Base-by-base conservation (phyloP, 176 grass and related monocot genomes). In the Oryza nivara region DNA sequence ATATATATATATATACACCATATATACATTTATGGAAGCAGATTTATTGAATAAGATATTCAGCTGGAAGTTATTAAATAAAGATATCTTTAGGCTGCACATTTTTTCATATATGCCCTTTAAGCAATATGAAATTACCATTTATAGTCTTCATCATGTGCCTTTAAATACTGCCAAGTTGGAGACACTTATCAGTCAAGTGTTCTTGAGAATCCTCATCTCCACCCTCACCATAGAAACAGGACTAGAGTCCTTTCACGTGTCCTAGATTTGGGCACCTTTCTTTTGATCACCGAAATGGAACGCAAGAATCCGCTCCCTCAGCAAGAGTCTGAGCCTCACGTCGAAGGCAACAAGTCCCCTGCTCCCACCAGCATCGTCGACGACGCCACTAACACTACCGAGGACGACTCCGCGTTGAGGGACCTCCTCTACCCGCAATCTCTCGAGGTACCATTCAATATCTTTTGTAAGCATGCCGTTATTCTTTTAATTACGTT, bases 61-160 rank as follows among this genome's bases (percentile, higher is more conserved):
- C 15, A 7, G 8, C 17, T 41, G 17, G 5, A 44, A 10, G 68
- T 20, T 69, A 41, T 22, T 43, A 44, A 70, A 71, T 5, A 71
- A 43, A 22, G 8, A 4, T 70, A 22, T 71, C 36, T 63, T 63
- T 22, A 61, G 20, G 13, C 20, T 11, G 4, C n/a, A 22, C 19
- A 23, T 70, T 87, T 87, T 87, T 70, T 0, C 70, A 11, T 11
- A 5, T 7, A 81, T 7, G 35, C 8, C 64, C 78, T 15, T 19
- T 16, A 23, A 32, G 3, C 32, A 52, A 7, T 52, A 48, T 26
- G 23, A 54, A 34, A 75, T 10, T 3, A 19, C 14, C 7, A 47
- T 12, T 9, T 1, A 4, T 52, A 30, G 26, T 7, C 14, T 26
- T 34, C 2, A 13, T 1, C 5, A 20, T 11, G 19, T 13, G 58